These are phyloP conservation scores for Neurospora sp. DNA, from an alignment of 2,329 filamentous ascomycete species.

Conservation along the genomic window DNA sequence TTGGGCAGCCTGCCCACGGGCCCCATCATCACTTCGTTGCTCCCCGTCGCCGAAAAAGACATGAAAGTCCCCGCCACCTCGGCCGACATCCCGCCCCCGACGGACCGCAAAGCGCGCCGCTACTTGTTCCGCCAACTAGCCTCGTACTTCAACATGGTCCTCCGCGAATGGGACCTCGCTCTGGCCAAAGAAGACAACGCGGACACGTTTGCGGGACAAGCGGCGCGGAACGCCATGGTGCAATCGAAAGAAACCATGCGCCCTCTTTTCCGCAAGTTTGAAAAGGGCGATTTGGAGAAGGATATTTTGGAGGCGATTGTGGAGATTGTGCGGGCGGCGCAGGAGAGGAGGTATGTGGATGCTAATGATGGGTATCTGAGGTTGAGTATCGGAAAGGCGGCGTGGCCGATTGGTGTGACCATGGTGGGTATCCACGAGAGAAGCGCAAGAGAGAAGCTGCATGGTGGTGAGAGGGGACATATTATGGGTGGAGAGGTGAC, in stretches of 20 bases:
- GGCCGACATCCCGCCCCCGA: conserved; percentile 44
- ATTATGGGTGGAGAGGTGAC: conserved; percentile 97
- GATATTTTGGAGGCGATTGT: conserved; percentile 72
- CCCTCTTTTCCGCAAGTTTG: conserved; percentile 82
- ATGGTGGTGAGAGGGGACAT: conserved; percentile 79
- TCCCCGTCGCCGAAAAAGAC: conserved; percentile 70
- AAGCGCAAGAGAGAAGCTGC: conserved; percentile 87
- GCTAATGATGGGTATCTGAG: conserved; percentile 92
- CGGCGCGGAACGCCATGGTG: conserved; percentile 74
- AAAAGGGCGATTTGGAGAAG: conserved; percentile 69
- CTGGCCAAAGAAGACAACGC: conserved; percentile 54
- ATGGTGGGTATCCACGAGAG: conserved; percentile 99
- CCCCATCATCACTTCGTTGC: conserved; percentile 78
- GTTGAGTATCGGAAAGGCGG: conserved; percentile 89
- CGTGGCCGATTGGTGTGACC: conserved; percentile 98
- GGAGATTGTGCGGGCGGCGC: conserved; percentile 84
- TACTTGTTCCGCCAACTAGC: conserved; percentile 81
- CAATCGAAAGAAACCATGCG: conserved; percentile 81
- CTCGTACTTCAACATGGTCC: conserved; percentile 94
- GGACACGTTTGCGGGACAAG: conserved; percentile 67
- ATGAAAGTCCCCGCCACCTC: conserved; percentile 68
- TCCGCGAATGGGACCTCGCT: conserved; percentile 75
- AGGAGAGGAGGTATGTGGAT: conserved; percentile 86
- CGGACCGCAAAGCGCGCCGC: conserved; percentile 53
- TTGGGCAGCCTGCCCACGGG: conserved; percentile 49